phyloP scores from a whole-genome alignment of 768 basidiomycete genomes.

The Plicaturopsis crispa region DNA sequence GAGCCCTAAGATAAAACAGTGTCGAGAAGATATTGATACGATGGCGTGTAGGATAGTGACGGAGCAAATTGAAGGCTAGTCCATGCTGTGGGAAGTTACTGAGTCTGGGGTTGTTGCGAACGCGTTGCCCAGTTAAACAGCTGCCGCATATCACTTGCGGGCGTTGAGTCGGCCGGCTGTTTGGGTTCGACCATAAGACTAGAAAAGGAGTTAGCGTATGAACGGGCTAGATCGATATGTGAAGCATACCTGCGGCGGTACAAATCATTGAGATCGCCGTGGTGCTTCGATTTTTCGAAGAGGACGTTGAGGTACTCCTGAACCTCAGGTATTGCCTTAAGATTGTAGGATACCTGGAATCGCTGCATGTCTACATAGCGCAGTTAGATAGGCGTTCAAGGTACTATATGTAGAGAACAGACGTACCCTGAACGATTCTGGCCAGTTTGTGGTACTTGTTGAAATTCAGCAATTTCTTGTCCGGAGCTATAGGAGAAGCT shows the following conservation, averaged over 20 bases:
- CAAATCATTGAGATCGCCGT: conserved; percentile 79
- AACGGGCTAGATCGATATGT: neutral
- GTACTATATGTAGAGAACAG: neutral
- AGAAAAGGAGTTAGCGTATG: conserved; percentile 4
- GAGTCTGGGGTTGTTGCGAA: conserved; percentile 30
- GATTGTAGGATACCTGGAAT: conserved; percentile 80
- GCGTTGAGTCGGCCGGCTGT: conserved; percentile 58
- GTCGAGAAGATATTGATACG: no score
- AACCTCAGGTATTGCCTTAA: conserved; percentile 85
- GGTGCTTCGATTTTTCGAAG: conserved; percentile 68
- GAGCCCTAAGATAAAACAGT: no score
- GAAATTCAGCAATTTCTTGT: conserved; percentile 86
- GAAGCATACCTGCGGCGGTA: conserved; percentile 71
- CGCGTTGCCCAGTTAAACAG: conserved; percentile 75
- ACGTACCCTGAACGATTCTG: conserved; percentile 70
- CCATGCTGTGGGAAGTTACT: conserved; percentile 29
- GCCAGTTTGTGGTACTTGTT: conserved; percentile 94
- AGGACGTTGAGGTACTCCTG: conserved; percentile 70
- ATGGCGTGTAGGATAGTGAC: conserved; percentile 9
- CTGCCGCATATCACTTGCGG: conserved; percentile 62
- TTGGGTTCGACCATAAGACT: conserved; percentile 81
- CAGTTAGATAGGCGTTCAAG: conserved; percentile 1
- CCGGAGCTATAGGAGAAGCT: conserved; percentile 65
- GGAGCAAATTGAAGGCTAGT: conserved; percentile 2
- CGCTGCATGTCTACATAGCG: conserved; percentile 72